Evolutionary conservation across 768 basidiomycete species (phyloP), one percentile per base, ranked within the genome.

Genomic region (Pluteus cervinus): DNA sequence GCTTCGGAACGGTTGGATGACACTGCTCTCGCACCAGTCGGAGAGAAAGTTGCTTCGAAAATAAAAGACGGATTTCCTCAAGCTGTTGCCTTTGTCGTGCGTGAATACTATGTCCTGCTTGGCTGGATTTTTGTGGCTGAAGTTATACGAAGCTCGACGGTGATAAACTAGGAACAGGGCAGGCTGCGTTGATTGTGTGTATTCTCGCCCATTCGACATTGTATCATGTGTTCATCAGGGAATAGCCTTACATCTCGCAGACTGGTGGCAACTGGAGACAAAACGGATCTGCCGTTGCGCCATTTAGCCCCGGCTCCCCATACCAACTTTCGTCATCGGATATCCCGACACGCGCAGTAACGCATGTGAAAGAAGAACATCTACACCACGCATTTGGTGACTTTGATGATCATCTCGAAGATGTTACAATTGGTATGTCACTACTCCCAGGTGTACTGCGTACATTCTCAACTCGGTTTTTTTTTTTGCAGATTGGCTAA

Each of bases 341-440:
- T 23, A 49, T 71, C 3, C 76, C 80, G 0, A 44, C 52, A 4
- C 66, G 63, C 8, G 76, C 80, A 1, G 52, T 75, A 10, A 47
- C 55, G 3, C 60, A 76, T 1, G 75, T 82, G 11, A 65, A 62
- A 25, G 69, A 77, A 29, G 52, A 61, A 28, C 62, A 61, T n/a
- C 55, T 68, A 36, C 78, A 82, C 40, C 59, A 68, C 40, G 63
- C 69, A 32, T 79, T 89, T 40, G 81, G 79, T 4, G 86, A 89
- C 54, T 88, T 88, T 44, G 86, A 89, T 41, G 86, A 88, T 47
- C 82, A 88, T 58, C 56, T 88, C 31, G 86, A 86, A 57, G 78
- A 86, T 55, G 78, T 79, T 33, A 72, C 63, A 4, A 71, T 76
- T 40, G 72, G 73, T 70, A 26, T 35, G 63, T 46, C 5, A 24